phyloP scores from a whole-genome alignment of 352 stramenopile species.

The Pythium apleroticum region DNA sequence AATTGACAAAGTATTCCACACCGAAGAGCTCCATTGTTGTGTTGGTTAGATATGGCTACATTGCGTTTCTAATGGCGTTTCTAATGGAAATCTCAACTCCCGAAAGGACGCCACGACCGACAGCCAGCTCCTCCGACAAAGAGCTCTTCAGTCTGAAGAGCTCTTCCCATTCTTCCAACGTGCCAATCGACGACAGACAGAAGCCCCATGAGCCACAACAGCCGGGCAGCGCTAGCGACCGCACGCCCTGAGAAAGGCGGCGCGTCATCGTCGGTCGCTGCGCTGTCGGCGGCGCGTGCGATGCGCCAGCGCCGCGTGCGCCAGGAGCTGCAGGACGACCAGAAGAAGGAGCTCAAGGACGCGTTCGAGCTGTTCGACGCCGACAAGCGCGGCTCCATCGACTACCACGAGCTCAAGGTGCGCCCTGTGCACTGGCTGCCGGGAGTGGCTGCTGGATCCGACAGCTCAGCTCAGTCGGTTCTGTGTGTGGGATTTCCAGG shows the following conservation, averaged over 20 bases:
- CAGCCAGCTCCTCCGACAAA: too few relatives aligned
- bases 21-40: too few relatives aligned
- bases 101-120: slow-evolving; percentile 1
- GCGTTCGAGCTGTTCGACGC: slow-evolving; percentile 94
- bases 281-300: slow-evolving; percentile 20
- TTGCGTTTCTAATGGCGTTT: slow-evolving; percentile 7
- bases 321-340: slow-evolving; percentile 76
- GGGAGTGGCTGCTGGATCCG: neutral
- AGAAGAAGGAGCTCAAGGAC: slow-evolving; percentile 91
- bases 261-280: slow-evolving; percentile 3
- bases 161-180: neutral
- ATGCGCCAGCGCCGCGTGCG: slow-evolving; percentile 44
- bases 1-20: too few relatives aligned
- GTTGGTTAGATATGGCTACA: slow-evolving; percentile 14
- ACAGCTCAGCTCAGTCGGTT: neutral
- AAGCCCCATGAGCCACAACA: neutral
- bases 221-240: neutral
- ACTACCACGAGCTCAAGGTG: slow-evolving; percentile 94
- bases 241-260: neutral
- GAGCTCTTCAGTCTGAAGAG: neutral
- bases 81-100: neutral
- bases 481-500: slow-evolving; percentile 19
- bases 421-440: neutral
- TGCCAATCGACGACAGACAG: neutral
- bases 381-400: slow-evolving; percentile 87